phyloP scores from a whole-genome alignment of 345 rosid species.

The Eutrema japonicum region DNA sequence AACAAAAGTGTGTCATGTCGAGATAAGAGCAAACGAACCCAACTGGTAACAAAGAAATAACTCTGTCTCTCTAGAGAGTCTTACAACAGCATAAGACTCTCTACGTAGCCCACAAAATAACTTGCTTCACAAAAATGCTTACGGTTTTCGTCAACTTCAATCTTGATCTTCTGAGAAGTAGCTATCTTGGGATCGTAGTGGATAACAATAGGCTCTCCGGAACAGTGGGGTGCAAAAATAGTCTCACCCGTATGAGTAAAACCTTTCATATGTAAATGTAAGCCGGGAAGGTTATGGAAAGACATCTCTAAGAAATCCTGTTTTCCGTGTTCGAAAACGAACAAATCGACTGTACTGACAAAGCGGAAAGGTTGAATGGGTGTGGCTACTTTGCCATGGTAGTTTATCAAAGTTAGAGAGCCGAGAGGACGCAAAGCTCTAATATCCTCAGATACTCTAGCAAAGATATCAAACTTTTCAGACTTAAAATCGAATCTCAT shows the following conservation, averaged over 20 bases:
- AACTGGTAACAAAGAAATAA: too few species aligned
- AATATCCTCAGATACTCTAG: neutral
- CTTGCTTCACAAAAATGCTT: too few species aligned
- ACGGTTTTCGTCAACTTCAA: too few species aligned
- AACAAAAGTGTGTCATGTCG: too few species aligned
- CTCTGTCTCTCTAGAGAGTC: too few species aligned
- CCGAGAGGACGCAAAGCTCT: too few species aligned
- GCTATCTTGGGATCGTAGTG: too few species aligned
- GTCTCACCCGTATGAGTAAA: neutral
- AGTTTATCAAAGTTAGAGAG: neutral
- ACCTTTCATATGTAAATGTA: neutral
- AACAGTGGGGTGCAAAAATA: neutral
- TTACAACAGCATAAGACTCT: too few species aligned
- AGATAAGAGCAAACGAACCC: too few species aligned
- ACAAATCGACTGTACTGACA: neutral
- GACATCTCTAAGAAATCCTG: neutral
- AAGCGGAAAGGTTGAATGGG: neutral
- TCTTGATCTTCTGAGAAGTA: too few species aligned
- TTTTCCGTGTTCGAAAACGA: neutral
- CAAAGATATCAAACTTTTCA: neutral
- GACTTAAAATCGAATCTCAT: conserved; percentile 5
- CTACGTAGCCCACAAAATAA: too few species aligned
- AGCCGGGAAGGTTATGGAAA: neutral
- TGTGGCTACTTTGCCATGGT: neutral
- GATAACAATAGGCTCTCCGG: too few species aligned